Percentiles rank a stretch among this genome's conserved stretches.
phyloP scores from a whole-genome alignment of 164 flowering plant species.

The Vitis rupestris region DNA sequence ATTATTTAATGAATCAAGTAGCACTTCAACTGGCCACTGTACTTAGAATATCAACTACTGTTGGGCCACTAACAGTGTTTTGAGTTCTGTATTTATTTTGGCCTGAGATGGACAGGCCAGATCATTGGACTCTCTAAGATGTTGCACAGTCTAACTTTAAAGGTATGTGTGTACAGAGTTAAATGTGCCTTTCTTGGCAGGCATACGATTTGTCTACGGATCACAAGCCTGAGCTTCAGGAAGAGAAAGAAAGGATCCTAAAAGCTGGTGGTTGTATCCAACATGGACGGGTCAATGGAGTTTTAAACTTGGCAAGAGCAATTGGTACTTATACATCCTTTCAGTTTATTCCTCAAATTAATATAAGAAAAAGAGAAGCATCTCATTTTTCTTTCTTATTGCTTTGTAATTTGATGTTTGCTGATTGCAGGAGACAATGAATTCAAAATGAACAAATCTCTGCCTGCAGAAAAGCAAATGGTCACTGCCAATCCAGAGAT shows the following conservation, averaged over 20 bases:
- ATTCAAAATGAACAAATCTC: constrained; percentile 82
- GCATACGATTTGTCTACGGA: constrained; percentile 92
- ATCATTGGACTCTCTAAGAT: no score
- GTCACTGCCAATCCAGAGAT: constrained; percentile 92
- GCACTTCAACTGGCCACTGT: no score
- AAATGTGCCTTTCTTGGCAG: constrained; percentile 35
- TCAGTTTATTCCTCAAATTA: background rate
- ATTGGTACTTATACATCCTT: constrained; percentile 55
- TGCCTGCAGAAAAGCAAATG: constrained; percentile 87
- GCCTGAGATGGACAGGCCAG: no score
- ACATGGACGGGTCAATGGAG: constrained; percentile 94
- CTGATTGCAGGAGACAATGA: constrained; percentile 79
- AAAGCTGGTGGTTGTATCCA: constrained; percentile 96
- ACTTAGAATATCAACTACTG: no score
- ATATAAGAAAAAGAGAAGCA: background rate
- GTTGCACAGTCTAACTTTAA: no score
- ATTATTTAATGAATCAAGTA: no score
- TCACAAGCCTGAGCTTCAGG: constrained; percentile 95
- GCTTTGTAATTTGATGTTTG: background rate
- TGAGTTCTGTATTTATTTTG: no score
- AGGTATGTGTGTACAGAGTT: background rate
- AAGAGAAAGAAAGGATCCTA: constrained; percentile 83
- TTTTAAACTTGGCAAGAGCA: constrained; percentile 89
- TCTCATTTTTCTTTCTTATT: background rate
- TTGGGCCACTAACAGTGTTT: no score